phyloP scores from a whole-genome alignment of 371 early-diverging fungal genomes.

The Paraphysoderma sedebokerense region DNA sequence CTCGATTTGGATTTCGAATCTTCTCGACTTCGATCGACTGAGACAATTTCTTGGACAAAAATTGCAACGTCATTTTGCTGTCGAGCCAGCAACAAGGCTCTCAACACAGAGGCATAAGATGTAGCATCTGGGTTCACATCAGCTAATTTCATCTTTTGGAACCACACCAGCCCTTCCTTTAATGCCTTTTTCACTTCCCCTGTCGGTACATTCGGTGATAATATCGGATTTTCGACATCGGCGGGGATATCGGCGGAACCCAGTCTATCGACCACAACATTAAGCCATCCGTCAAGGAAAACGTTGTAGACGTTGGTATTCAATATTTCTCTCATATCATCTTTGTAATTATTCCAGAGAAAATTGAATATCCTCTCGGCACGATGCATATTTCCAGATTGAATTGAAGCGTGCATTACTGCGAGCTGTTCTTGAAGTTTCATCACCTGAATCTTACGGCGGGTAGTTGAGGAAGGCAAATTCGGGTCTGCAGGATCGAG shows the following conservation, averaged over 20 bases:
- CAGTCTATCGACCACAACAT: too few species aligned
- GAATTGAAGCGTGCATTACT: slow-evolving; percentile 55
- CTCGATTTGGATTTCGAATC: neutral
- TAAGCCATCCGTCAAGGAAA: slow-evolving; percentile 57
- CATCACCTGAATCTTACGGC: too few species aligned
- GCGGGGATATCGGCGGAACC: too few species aligned
- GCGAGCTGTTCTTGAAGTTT: slow-evolving; percentile 35
- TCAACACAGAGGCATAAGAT: slow-evolving; percentile 58
- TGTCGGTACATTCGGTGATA: neutral
- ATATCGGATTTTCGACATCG: slow-evolving; percentile 18
- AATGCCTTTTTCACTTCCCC: slow-evolving; percentile 2
- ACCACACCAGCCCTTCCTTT: slow-evolving; percentile 56
- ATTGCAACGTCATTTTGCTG: neutral
- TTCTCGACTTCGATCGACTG: neutral
- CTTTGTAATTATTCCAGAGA: slow-evolving; percentile 36
- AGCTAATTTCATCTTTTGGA: slow-evolving; percentile 31
- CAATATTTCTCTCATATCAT: slow-evolving; percentile 46
- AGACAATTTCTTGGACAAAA: neutral
- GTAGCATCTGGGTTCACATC: slow-evolving; percentile 36
- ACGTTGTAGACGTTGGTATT: slow-evolving; percentile 63
- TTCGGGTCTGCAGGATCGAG: too few species aligned
- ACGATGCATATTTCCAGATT: slow-evolving; percentile 47
- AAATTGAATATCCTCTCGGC: slow-evolving; percentile 61
- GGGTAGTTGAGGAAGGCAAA: too few species aligned
- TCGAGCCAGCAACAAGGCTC: slow-evolving; percentile 32